Base-by-base conservation (phyloP, 2,329 filamentous ascomycete genomes). In the Cadophora gregata region DNA sequence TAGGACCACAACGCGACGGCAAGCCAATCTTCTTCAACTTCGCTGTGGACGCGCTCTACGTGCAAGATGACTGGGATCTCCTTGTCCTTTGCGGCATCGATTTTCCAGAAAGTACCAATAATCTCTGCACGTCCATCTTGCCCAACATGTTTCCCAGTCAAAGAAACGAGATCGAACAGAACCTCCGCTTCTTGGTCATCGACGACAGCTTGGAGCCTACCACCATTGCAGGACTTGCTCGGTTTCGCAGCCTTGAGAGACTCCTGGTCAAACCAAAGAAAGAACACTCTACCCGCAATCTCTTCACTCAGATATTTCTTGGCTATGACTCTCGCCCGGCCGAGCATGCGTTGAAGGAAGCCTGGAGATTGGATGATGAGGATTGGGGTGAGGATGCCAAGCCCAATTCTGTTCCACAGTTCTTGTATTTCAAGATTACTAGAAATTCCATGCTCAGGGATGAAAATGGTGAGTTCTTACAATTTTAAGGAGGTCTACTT, bases 21-120 rank as follows among this genome's bases (percentile, higher is more conserved):
- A 51, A 51, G 48, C 48, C 48, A 29, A 51, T 51, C 24, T 51
- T 5, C 24, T 27, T 51, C 24, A 51, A 51, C 48, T 51, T 51
- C 12, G 21, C 24, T 19, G 48, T 51, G 12, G 48, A 51, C 12
- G 48, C 24, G 9, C 9, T 51, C 4, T 51, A 16, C 3, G 8
- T 51, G 27, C 48, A 51, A 51, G 48, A 51, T 51, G 48, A 51
- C 8, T 51, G 48, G 48, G 48, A 50, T 12, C 21, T 50, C 9
- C 47, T 50, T 12, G 47, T 50, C 25, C 47, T 50, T 6, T 50
- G 47, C 25, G 48, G 12, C 16, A 27, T 51, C 12, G 10, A 25
- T 3, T 16, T 16, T 12, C 24, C 48, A 4, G 48, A 50, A 14
- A 6, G 47, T 12, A 50, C 21, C 47, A 50, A 25, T 24, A 24